Conservation (phyloP, 1,284 basidiomycete species). For the Mrakiaceae sp. region DNA sequence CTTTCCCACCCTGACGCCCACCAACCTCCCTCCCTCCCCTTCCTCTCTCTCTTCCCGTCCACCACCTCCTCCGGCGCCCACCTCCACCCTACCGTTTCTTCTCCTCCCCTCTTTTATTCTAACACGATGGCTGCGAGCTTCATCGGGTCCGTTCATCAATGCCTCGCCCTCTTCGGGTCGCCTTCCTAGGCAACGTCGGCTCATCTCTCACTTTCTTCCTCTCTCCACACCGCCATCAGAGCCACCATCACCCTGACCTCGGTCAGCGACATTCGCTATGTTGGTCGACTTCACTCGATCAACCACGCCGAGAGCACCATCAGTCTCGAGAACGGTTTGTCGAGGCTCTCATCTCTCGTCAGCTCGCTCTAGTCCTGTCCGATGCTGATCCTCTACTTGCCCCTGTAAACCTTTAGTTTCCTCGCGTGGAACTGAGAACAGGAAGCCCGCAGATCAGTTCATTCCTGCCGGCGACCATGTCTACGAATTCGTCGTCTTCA, state of each 20-base stretch:
- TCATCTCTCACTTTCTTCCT: not conserved
- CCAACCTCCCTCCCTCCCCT: too few species aligned
- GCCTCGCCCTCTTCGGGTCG: too few species aligned
- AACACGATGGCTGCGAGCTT: conserved; percentile 7
- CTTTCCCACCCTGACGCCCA: too few species aligned
- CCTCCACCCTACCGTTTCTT: not conserved
- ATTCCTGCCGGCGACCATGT: conserved; percentile 16
- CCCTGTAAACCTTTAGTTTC: not conserved
- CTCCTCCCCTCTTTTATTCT: not conserved
- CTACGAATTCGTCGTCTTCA: conserved; percentile 18
- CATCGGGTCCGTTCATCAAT: not conserved
- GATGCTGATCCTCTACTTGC: not conserved
- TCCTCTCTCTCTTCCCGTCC: not conserved
- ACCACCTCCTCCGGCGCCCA: not conserved
- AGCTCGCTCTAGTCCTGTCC: not conserved
- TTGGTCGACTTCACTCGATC: conserved; percentile 16
- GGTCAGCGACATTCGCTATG: conserved; percentile 16
- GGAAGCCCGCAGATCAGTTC: conserved; percentile 14
- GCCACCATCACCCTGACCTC: conserved; percentile 16
- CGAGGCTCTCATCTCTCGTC: not conserved
- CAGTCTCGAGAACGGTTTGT: conserved; percentile 16
- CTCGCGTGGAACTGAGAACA: conserved; percentile 16
- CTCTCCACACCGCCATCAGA: not conserved
- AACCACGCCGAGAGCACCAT: conserved; percentile 16
- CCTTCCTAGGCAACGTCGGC: not conserved